Conservation (phyloP, 345 rosid genomes). For the Adansonia digitata region DNA sequence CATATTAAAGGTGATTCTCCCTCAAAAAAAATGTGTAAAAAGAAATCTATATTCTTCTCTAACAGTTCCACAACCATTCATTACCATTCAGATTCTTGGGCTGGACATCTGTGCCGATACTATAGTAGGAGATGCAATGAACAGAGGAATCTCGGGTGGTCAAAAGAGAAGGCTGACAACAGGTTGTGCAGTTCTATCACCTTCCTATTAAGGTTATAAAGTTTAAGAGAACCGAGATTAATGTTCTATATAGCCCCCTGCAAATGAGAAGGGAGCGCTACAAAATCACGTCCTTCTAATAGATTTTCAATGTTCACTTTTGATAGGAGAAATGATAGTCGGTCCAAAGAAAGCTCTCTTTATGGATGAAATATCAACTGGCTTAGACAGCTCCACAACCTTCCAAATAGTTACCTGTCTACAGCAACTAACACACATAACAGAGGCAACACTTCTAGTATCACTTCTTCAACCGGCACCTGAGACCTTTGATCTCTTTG, state of each 20-base stretch:
- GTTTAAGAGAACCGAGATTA: not conserved
- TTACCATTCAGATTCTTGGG: constrained; percentile 48
- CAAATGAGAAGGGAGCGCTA: not conserved
- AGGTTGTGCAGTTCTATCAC: constrained; percentile 25
- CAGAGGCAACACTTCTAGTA: constrained; percentile 44
- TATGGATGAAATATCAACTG: constrained; percentile 79
- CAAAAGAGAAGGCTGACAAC: constrained; percentile 48
- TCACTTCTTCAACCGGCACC: constrained; percentile 82
- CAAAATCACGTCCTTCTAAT: not conserved
- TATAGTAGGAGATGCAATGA: constrained; percentile 65
- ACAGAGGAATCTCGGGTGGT: constrained; percentile 59
- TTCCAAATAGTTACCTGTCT: constrained; percentile 61
- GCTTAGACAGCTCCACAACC: constrained; percentile 73
- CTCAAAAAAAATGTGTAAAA: not conserved
- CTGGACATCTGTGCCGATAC: constrained; percentile 63
- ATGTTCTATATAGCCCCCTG: not conserved
- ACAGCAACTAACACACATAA: constrained; percentile 60
- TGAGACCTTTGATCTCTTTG: constrained; percentile 69
- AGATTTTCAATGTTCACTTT: constrained; percentile 9
- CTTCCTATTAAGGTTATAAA: not conserved
- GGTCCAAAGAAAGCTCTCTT: constrained; percentile 67
- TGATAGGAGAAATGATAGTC: constrained; percentile 61
- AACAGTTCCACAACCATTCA: not conserved
- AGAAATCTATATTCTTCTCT: not conserved
- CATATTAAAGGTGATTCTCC: constrained; percentile 39